These are phyloP conservation scores for Boletus barrowsii DNA, from an alignment of 768 basidiomycete species.

Conservation along the genomic window DNA sequence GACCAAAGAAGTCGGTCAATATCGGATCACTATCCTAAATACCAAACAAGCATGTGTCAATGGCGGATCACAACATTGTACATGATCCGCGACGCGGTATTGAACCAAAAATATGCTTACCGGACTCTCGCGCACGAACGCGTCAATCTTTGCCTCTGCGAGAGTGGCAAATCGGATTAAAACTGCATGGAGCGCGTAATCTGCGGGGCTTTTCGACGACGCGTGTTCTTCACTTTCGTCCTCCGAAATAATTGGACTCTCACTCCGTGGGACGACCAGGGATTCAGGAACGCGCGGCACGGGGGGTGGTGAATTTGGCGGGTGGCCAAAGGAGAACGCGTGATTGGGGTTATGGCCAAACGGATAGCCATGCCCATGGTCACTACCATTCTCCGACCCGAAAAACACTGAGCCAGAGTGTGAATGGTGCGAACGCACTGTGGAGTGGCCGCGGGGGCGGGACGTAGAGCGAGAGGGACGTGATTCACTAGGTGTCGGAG, in stretches of 20 bases:
- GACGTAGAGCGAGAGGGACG: slow-evolving; percentile 32
- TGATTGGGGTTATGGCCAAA: slow-evolving; percentile 29
- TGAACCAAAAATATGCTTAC: slow-evolving; percentile 42
- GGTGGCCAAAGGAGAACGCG: slow-evolving; percentile 22
- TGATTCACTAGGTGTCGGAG: slow-evolving; percentile 55
- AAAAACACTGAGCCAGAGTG: slow-evolving; percentile 74
- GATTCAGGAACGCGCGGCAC: slow-evolving; percentile 73
- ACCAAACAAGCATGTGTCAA: slow-evolving; percentile 3
- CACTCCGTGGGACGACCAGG: slow-evolving; percentile 49
- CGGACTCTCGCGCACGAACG: slow-evolving; percentile 63
- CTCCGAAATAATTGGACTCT: slow-evolving; percentile 51
- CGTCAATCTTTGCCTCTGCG: slow-evolving; percentile 77
- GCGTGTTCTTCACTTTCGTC: slow-evolving; percentile 61
- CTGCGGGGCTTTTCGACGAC: slow-evolving; percentile 79
- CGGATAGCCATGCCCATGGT: slow-evolving; percentile 48
- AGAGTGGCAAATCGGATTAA: slow-evolving; percentile 82
- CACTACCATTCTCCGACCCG: slow-evolving; percentile 68
- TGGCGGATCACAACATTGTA: neutral
- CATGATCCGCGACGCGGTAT: neutral
- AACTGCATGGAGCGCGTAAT: slow-evolving; percentile 84
- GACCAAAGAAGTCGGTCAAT: slow-evolving; percentile 66
- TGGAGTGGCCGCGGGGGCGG: slow-evolving; percentile 55
- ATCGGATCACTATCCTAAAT: slow-evolving; percentile 66
- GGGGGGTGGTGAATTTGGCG: slow-evolving; percentile 64
- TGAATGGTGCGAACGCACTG: slow-evolving; percentile 74